Percentiles rank a stretch among this genome's conserved stretches.
phyloP scores from a whole-genome alignment of 371 early-diverging fungal species.

The Lichtheimia ornata region DNA sequence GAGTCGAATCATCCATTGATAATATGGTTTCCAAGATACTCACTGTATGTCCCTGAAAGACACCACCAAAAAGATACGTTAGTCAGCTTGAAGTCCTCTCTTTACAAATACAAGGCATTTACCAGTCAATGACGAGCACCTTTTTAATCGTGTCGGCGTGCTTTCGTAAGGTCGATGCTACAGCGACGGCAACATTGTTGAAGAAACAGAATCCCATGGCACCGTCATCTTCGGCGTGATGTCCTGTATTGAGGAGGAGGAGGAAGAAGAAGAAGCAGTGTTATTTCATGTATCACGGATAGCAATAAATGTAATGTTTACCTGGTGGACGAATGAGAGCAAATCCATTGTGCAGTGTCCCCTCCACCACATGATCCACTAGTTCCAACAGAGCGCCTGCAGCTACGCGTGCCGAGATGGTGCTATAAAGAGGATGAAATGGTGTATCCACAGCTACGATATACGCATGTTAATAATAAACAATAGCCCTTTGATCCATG shows the following conservation, averaged over 20 bases:
- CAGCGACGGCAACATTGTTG: constrained; percentile 72
- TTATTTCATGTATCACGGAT: background rate
- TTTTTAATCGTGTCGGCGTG: constrained; percentile 52
- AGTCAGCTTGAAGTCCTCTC: background rate
- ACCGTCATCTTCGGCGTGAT: constrained; percentile 67
- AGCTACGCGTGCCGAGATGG: constrained; percentile 55
- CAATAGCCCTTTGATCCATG: constrained; percentile 8
- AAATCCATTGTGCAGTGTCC: constrained; percentile 63
- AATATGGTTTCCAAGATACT: constrained; percentile 15
- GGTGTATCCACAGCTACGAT: constrained; percentile 56
- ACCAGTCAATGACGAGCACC: constrained; percentile 66
- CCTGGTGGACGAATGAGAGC: constrained; percentile 69
- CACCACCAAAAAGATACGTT: background rate
- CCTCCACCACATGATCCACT: constrained; percentile 55
- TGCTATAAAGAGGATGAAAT: constrained; percentile 55
- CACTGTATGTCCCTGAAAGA: constrained; percentile 66
- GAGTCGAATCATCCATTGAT: background rate
- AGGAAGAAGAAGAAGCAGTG: background rate
- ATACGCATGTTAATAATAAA: background rate
- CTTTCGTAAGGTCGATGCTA: constrained; percentile 48
- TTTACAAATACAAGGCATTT: background rate
- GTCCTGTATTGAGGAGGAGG: constrained; percentile 28
- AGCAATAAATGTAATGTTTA: constrained; percentile 8
- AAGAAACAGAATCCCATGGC: constrained; percentile 75
- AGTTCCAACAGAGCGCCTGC: constrained; percentile 59